phyloP scores from a whole-genome alignment of 805 yeast genomes.

The Martiniozyma abietophila region DNA sequence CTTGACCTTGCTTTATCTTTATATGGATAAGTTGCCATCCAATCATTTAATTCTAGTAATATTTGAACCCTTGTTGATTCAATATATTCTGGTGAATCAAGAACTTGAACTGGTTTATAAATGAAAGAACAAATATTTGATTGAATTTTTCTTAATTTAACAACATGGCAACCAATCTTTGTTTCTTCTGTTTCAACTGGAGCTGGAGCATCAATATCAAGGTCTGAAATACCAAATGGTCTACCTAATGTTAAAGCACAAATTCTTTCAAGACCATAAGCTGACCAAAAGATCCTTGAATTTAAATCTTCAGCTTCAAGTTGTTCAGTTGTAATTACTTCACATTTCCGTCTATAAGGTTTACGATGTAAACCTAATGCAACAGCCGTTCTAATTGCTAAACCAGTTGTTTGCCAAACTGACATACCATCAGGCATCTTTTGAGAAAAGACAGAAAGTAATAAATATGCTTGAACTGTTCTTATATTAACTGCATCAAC shows the following conservation, averaged over 20 bases:
- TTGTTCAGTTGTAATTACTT: constrained; percentile 4
- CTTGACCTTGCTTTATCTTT: constrained; percentile 20
- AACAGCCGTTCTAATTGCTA: constrained; percentile 26
- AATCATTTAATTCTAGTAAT: constrained; percentile 24
- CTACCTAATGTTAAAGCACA: constrained; percentile 28
- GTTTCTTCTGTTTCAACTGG: constrained; percentile 18
- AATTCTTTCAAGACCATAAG: constrained; percentile 28
- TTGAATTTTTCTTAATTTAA: constrained; percentile 26
- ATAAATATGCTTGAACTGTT: constrained; percentile 27
- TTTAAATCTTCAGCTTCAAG: constrained; percentile 16
- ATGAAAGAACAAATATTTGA: constrained; percentile 27
- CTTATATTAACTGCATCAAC: constrained; percentile 19
- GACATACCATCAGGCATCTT: constrained; percentile 28
- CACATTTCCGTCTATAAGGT: constrained; percentile 13
- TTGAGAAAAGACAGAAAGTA: constrained; percentile 26
- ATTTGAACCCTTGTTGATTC: constrained; percentile 25
- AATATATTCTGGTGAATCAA: constrained; percentile 16
- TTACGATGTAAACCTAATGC: constrained; percentile 26
- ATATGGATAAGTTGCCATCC: constrained; percentile 26
- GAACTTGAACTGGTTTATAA: constrained; percentile 20
- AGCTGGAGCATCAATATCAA: constrained; percentile 26
- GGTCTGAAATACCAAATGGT: constrained; percentile 29
- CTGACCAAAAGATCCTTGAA: constrained; percentile 28
- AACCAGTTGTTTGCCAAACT: constrained; percentile 26
- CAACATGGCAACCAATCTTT: constrained; percentile 24